phyloP scores from a whole-genome alignment of 2,329 filamentous ascomycete genomes.

The Ophiostoma sp. region DNA sequence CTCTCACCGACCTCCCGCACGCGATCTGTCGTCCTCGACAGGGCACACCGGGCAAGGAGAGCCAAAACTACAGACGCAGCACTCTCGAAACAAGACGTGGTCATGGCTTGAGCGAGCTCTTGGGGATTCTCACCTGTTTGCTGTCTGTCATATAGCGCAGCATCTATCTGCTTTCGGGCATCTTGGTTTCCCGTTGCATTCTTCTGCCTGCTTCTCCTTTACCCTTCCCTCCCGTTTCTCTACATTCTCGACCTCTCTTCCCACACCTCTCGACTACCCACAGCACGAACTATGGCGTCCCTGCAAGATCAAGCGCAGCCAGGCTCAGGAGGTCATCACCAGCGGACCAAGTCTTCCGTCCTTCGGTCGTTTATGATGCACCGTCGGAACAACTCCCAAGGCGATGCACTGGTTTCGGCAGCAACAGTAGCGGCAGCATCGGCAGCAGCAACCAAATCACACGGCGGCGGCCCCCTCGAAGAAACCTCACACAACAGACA shows the following conservation, averaged over 20 bases:
- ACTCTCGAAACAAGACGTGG: not conserved
- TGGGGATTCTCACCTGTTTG: not conserved
- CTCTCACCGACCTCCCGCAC: not conserved
- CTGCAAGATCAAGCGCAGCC: conserved; percentile 12
- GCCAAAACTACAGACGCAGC: not conserved
- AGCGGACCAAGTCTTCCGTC: conserved; percentile 46
- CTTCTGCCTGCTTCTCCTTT: not conserved
- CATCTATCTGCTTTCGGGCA: not conserved
- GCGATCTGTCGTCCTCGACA: too few relatives aligned
- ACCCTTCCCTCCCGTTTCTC: not conserved
- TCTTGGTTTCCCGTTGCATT: not conserved
- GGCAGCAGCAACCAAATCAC: not conserved
- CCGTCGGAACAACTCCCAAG: conserved; percentile 44
- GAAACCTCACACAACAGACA: conserved; percentile 53
- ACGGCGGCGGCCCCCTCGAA: conserved; percentile 35
- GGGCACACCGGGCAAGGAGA: not conserved
- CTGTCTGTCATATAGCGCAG: not conserved
- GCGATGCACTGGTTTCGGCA: conserved; percentile 33
- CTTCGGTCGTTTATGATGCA: conserved; percentile 47
- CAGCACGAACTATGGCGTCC: conserved; percentile 23
- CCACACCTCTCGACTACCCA: not conserved
- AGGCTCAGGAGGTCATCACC: conserved; percentile 30
- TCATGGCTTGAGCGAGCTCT: not conserved
- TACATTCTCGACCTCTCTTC: not conserved
- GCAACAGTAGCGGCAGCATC: conserved; percentile 21